Evolutionary conservation across 2,329 filamentous ascomycete species (phyloP).

Genomic region (Xylaria sp.): DNA sequence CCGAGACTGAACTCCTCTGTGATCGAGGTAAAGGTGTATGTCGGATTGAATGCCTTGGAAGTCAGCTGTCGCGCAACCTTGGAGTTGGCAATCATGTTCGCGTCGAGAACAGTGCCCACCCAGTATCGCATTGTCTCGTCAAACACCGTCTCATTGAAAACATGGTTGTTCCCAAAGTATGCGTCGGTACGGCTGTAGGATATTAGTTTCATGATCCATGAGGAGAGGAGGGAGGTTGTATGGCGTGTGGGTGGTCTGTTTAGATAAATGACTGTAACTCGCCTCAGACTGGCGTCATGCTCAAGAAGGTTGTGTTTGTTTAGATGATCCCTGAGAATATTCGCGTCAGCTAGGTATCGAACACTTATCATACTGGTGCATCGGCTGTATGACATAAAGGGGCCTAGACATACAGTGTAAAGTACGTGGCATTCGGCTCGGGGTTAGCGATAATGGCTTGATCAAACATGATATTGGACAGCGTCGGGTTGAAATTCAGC

Average conservation of each 20-base stretch:
- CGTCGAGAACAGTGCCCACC: conserved; percentile 53
- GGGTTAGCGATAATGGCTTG: conserved; percentile 56
- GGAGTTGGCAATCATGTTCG: conserved; percentile 53
- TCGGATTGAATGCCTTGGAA: conserved; percentile 30
- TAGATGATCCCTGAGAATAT: conserved; percentile 41
- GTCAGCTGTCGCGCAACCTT: conserved; percentile 22
- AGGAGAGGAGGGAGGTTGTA: not conserved
- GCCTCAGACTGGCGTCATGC: conserved; percentile 59
- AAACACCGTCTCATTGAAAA: conserved; percentile 64
- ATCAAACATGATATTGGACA: conserved; percentile 55
- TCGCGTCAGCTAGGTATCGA: not conserved
- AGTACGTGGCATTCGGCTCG: conserved; percentile 55
- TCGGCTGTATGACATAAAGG: not conserved
- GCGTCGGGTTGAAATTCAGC: conserved; percentile 55
- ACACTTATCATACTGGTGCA: no score
- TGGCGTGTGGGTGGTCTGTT: not conserved
- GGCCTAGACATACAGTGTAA: conserved; percentile 46
- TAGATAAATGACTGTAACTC: conserved; percentile 17
- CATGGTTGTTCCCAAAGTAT: conserved; percentile 60
- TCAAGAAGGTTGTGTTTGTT: conserved; percentile 59
- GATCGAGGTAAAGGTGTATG: conserved; percentile 12
- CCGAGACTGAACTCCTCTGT: conserved; percentile 59
- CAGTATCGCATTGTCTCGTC: conserved; percentile 57
- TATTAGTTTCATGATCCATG: not conserved
- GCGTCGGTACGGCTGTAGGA: conserved; percentile 56